These are phyloP conservation scores for Heritiera littoralis DNA, from an alignment of 345 rosid species.

Conservation along the genomic window DNA sequence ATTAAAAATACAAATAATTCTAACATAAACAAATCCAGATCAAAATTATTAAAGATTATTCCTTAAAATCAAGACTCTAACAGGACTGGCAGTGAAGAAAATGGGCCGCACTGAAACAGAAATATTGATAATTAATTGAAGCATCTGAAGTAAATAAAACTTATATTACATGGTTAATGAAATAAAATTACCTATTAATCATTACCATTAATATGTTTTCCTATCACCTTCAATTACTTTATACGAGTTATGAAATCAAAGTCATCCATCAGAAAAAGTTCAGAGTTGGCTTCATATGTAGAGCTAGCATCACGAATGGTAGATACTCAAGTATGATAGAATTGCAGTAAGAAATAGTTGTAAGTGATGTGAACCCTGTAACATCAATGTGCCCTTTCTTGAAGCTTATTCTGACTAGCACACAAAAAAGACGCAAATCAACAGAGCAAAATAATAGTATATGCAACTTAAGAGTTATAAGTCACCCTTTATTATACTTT, in stretches of 20 bases:
- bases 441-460: not conserved
- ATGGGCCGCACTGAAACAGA: slow-evolving; percentile 7
- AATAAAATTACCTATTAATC: not conserved
- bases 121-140: not conserved
- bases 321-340: not conserved
- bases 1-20: not conserved
- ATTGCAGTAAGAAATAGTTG: not conserved
- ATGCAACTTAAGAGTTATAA: not conserved
- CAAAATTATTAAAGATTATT: not conserved
- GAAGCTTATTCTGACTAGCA: not conserved
- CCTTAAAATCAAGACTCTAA: not conserved
- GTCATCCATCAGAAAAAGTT: not conserved
- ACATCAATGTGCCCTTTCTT: not conserved
- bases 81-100: not conserved
- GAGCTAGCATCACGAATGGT: not conserved
- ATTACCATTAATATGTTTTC: not conserved
- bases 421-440: not conserved
- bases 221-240: not conserved
- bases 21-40: not conserved
- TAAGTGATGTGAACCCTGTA: not conserved
- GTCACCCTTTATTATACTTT: not conserved
- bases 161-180: not conserved
- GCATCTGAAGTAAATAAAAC: slow-evolving; percentile 13
- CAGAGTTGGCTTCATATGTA: not conserved
- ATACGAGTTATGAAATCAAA: not conserved